These are phyloP conservation scores for Datura wrightii DNA, from an alignment of 257 asterid genomes.

Conservation along the genomic window DNA sequence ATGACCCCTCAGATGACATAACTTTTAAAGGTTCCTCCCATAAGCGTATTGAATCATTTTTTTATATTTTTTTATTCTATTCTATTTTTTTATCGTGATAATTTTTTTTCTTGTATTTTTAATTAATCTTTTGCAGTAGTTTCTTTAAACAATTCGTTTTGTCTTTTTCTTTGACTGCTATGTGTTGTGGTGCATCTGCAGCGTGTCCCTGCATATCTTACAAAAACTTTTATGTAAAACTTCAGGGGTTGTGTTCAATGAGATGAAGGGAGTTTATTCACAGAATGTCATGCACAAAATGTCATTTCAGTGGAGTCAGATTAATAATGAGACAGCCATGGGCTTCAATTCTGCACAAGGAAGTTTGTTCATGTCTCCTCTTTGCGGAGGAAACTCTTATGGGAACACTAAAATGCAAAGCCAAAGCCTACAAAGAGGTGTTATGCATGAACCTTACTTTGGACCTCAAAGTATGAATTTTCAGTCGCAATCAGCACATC, in stretches of 20 bases:
- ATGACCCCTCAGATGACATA: constrained; percentile 95
- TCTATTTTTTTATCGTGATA: constrained; percentile 30
- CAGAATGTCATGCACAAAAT: constrained; percentile 39
- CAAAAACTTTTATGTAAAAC: constrained; percentile 31
- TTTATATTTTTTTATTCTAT: not conserved
- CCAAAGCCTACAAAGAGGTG: too few relatives aligned
- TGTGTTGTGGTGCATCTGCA: constrained; percentile 22
- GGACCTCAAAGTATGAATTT: too few relatives aligned
- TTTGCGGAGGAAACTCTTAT: too few relatives aligned
- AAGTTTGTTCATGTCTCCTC: too few relatives aligned
- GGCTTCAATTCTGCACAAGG: too few relatives aligned
- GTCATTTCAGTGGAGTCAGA: too few relatives aligned
- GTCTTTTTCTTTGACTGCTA: not conserved
- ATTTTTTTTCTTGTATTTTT: constrained; percentile 3
- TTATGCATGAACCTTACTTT: too few relatives aligned
- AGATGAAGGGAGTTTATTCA: constrained; percentile 99
- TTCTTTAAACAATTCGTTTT: not conserved
- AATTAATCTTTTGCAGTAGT: not conserved
- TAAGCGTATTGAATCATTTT: not conserved
- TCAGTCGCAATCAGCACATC: too few relatives aligned
- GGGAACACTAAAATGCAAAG: too few relatives aligned
- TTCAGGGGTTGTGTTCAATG: constrained; percentile 97
- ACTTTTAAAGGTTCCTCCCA: constrained; percentile 80
- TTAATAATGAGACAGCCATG: too few relatives aligned
- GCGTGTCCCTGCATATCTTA: constrained; percentile 32